Evolutionary conservation across 495 filamentous ascomycete species (phyloP), one percentile per base, ranked within the genome.

Genomic region (Durotheca rogersii): DNA sequence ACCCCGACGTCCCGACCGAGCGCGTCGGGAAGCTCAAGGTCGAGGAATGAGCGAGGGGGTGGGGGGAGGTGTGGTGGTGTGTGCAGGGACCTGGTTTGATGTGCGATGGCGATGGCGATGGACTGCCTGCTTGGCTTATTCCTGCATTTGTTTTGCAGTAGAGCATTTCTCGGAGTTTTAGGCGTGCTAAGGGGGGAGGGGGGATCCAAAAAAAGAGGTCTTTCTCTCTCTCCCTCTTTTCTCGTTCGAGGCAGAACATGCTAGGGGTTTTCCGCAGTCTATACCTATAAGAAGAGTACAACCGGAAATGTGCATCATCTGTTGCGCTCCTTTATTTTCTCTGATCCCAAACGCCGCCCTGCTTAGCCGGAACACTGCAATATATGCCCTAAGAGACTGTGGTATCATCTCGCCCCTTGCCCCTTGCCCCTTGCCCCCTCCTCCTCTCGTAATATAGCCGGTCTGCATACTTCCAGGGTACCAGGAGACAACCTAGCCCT

Each of bases 1-100:
- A 74, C 0, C 68, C 72, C 12, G 74, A 74, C 51, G 62, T 71
- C 37, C 67, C 82, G 15, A 65, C 72, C 20, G 81, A 81, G 56
- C 78, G 72, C 23, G 67, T 89, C 34, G 81, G 86, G 36, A 86
- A 83, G 67, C 71, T 91, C 47, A 87, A 84, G 61, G 73, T 94
- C 11, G 58, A 62, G 43, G 67, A 64, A 41, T 63, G 12, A 32
- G n/a, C n/a, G n/a, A n/a, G n/a, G n/a, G n/a, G n/a, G n/a, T n/a
- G n/a, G n/a, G n/a, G n/a, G n/a, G n/a, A n/a, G n/a, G n/a, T n/a
- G n/a, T n/a, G n/a, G n/a, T n/a, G n/a, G n/a, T n/a, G n/a, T n/a
- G n/a, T n/a, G n/a, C n/a, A n/a, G n/a, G n/a, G n/a, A n/a, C n/a
- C n/a, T n/a, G n/a, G n/a, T n/a, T n/a, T n/a, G n/a, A n/a, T n/a